These are phyloP conservation scores for Neonectria sp. DNA, from an alignment of 2,329 filamentous ascomycete genomes.

Conservation along the genomic window DNA sequence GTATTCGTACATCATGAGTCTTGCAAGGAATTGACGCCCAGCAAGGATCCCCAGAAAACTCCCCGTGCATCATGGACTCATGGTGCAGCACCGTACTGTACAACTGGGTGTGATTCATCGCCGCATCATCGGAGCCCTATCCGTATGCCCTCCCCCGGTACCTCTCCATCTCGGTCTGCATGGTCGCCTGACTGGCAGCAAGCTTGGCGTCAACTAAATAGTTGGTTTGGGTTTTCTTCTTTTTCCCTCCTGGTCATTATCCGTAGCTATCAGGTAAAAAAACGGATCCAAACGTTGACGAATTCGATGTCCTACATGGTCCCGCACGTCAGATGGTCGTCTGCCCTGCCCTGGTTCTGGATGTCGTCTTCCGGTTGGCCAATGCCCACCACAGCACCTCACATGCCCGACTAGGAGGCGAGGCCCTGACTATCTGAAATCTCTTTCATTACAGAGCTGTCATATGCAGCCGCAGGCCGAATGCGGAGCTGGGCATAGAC, in stretches of 20 bases:
- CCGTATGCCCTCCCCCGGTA: background rate
- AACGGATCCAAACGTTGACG: background rate
- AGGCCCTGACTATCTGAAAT: background rate
- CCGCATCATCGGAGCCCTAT: background rate
- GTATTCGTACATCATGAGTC: background rate
- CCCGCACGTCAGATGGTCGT: conserved; percentile 2
- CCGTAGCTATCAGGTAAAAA: background rate
- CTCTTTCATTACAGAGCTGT: conserved; percentile 11
- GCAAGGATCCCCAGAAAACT: background rate
- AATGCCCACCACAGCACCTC: conserved; percentile 18
- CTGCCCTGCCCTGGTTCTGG: background rate
- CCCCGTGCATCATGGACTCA: background rate
- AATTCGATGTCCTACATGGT: conserved; percentile 1
- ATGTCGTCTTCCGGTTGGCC: conserved; percentile 27
- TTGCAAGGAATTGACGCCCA: background rate
- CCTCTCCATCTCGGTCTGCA: background rate
- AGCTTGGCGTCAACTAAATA: background rate
- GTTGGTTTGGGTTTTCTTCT: background rate
- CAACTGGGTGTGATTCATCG: background rate
- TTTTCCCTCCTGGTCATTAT: background rate
- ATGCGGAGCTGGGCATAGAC: background rate
- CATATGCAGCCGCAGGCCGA: background rate
- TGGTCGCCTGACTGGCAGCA: background rate
- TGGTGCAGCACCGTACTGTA: background rate
- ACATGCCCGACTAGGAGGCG: conserved; percentile 1